These are phyloP conservation scores for Solanum virginianum DNA, from an alignment of 257 asterid genomes.

Conservation along the genomic window DNA sequence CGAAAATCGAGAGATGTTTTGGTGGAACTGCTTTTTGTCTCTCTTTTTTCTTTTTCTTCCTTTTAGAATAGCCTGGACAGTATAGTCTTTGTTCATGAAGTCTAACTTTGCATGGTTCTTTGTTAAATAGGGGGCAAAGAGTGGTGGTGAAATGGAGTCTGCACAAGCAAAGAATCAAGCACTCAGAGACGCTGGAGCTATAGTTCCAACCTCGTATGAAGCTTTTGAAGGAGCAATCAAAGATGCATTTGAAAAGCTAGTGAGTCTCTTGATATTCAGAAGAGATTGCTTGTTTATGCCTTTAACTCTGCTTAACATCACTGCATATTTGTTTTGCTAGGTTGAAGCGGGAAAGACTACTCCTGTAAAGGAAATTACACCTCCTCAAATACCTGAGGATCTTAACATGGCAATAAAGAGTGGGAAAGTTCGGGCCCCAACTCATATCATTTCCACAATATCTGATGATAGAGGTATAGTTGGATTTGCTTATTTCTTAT, in stretches of 20 bases:
- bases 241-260: conserved; percentile 71
- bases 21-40: not conserved
- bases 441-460: conserved; percentile 93
- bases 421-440: conserved; percentile 98
- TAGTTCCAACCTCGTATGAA: conserved; percentile 95
- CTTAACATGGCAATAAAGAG: conserved; percentile 84
- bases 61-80: not conserved
- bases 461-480: conserved; percentile 90
- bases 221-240: conserved; percentile 83
- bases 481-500: not conserved
- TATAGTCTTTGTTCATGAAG: not conserved
- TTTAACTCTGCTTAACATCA: not conserved
- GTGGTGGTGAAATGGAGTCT: conserved; percentile 99
- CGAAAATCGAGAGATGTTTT: not conserved
- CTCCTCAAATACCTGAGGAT: conserved; percentile 99
- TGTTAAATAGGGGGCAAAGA: conserved; percentile 83
- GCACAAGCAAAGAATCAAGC: conserved; percentile 99
- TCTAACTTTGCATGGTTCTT: not conserved
- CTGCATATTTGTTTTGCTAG: conserved; percentile 26
- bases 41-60: not conserved
- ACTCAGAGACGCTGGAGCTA: conserved; percentile 89
- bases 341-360: conserved; percentile 59
- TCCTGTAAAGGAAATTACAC: conserved; percentile 74
- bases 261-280: conserved; percentile 6
- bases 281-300: not conserved